Conservation (phyloP, 2,329 filamentous ascomycete species). For the Colletotrichum tabaci region DNA sequence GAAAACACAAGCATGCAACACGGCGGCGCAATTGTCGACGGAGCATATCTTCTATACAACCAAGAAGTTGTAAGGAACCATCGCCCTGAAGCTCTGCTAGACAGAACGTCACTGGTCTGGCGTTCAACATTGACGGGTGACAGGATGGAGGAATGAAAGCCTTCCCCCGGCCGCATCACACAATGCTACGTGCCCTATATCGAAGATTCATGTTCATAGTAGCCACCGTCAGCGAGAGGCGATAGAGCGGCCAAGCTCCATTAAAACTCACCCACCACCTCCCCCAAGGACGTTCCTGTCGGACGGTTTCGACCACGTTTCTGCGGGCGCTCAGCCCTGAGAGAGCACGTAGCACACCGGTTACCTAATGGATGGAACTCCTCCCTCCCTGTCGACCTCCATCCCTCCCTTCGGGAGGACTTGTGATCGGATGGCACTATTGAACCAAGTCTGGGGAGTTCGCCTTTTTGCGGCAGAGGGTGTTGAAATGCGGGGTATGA, state of each 20-base stretch:
- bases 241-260: not conserved
- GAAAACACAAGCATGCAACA: too few relatives aligned
- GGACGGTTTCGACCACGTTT: slow-evolving; percentile 31
- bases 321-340: slow-evolving; percentile 41
- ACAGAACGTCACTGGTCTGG: not conserved
- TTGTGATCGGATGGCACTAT: slow-evolving; percentile 38
- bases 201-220: not conserved
- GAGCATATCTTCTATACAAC: not conserved
- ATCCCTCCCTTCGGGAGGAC: not conserved
- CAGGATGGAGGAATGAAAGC: not conserved
- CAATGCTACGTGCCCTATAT: not conserved
- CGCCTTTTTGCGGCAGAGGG: slow-evolving; percentile 16
- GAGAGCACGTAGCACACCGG: slow-evolving; percentile 1
- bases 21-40: too few relatives aligned
- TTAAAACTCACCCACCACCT: not conserved
- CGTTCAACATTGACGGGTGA: not conserved
- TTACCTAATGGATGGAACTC: slow-evolving; percentile 34
- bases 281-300: slow-evolving; percentile 7
- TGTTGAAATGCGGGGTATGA: slow-evolving; percentile 19
- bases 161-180: not conserved
- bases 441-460: slow-evolving; percentile 8
- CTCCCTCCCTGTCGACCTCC: not conserved
- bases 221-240: not conserved
- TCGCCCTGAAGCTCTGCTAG: not conserved
- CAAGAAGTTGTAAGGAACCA: not conserved